A percentile compares a stretch with the other conserved stretches of the same genome.
Conservation (phyloP, 805 yeast genomes). For the Babjeviella inositovora region DNA sequence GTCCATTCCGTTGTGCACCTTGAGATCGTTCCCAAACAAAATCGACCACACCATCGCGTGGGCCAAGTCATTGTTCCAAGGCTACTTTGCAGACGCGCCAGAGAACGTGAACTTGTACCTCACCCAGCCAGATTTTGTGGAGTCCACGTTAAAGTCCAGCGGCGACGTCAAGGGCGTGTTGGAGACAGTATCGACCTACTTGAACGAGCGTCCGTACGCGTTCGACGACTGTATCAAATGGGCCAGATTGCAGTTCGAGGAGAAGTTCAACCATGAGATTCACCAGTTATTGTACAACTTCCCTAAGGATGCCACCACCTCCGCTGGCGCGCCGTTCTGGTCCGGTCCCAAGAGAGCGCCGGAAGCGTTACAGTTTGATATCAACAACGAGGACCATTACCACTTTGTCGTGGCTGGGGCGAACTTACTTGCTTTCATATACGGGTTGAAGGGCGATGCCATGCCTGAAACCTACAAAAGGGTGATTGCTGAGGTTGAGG, state of each 20-base stretch:
- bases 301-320: slow-evolving; percentile 86
- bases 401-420: slow-evolving; percentile 83
- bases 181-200: slow-evolving; percentile 62
- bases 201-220: slow-evolving; percentile 69
- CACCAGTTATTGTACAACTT: slow-evolving; percentile 83
- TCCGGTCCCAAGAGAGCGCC: slow-evolving; percentile 97
- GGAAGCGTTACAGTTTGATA: slow-evolving; percentile 63
- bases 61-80: slow-evolving; percentile 93
- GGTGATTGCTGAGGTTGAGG: slow-evolving; percentile 29
- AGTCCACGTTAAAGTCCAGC: slow-evolving; percentile 77
- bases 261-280: slow-evolving; percentile 72
- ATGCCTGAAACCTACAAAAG: slow-evolving; percentile 28
- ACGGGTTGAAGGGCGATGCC: slow-evolving; percentile 70
- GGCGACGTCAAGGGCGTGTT: slow-evolving; percentile 83
- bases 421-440: slow-evolving; percentile 77
- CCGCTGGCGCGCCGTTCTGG: slow-evolving; percentile 93
- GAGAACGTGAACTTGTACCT: slow-evolving; percentile 86
- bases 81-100: slow-evolving; percentile 79
- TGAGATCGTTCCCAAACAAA: slow-evolving; percentile 94
- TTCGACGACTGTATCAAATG: slow-evolving; percentile 92
- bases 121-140: slow-evolving; percentile 86
- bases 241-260: slow-evolving; percentile 87
- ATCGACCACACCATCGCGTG: slow-evolving; percentile 99
- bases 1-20: slow-evolving; percentile 91
- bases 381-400: slow-evolving; percentile 61